phyloP scores from a whole-genome alignment of 2,329 filamentous ascomycete species.

The Xylaria sp. region DNA sequence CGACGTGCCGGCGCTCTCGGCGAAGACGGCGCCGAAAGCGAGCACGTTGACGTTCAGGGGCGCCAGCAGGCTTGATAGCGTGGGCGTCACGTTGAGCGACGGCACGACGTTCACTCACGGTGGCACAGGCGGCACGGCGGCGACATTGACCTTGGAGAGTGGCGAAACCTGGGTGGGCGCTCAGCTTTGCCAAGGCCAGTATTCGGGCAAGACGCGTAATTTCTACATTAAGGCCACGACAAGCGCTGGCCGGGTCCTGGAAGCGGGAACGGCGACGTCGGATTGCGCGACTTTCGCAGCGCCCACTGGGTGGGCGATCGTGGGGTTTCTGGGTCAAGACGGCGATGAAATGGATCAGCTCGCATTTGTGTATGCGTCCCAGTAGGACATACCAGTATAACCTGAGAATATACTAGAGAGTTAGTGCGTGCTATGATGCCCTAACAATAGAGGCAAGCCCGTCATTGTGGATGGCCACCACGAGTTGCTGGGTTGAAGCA shows the following conservation, averaged over 20 bases:
- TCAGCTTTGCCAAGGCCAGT: slow-evolving; percentile 62
- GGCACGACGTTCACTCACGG: slow-evolving; percentile 64
- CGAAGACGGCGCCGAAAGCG: slow-evolving; percentile 50
- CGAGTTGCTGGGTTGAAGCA: not conserved
- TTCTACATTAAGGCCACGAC: slow-evolving; percentile 68
- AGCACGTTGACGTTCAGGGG: slow-evolving; percentile 60
- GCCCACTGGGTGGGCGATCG: slow-evolving; percentile 57
- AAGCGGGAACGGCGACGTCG: slow-evolving; percentile 57
- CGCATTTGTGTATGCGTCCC: slow-evolving; percentile 59
- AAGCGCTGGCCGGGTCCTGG: slow-evolving; percentile 59
- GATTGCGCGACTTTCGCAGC: slow-evolving; percentile 58
- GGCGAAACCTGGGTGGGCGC: slow-evolving; percentile 63
- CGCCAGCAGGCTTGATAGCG: slow-evolving; percentile 60
- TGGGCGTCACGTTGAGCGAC: slow-evolving; percentile 60
- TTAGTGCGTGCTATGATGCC: too few species aligned
- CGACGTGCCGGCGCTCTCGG: slow-evolving; percentile 58
- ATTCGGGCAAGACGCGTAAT: slow-evolving; percentile 59
- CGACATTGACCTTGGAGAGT: slow-evolving; percentile 56
- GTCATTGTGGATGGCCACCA: not conserved
- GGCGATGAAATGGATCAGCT: slow-evolving; percentile 68
- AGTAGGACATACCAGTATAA: slow-evolving; percentile 43
- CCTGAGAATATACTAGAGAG: not conserved
- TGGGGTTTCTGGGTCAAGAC: slow-evolving; percentile 52
- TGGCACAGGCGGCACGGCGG: slow-evolving; percentile 60
- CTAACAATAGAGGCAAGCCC: not conserved